phyloP scores from a whole-genome alignment of 176 grass and related monocot species.

The Bonia amplexicaulis region DNA sequence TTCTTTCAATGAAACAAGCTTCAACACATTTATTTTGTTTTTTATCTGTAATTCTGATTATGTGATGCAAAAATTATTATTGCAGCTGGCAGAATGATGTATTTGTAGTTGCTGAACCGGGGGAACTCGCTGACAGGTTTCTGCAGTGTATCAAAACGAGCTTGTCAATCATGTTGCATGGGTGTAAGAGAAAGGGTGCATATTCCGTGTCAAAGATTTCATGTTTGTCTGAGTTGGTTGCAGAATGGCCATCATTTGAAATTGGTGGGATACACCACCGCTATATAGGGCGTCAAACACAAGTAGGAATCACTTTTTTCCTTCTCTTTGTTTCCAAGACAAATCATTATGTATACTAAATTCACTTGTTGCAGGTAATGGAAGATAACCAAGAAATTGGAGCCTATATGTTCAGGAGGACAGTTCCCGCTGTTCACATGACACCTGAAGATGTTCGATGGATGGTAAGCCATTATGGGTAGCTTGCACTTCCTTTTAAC shows the following conservation, averaged over 20 bases:
- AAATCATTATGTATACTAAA: constrained; percentile 13
- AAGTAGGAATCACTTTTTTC: constrained; percentile 47
- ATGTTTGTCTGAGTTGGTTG: constrained; percentile 67
- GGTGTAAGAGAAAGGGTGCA: constrained; percentile 59
- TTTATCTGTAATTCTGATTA: constrained; percentile 6
- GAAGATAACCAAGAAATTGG: constrained; percentile 99
- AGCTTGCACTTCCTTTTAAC: constrained; percentile 2
- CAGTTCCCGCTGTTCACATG: constrained; percentile 86
- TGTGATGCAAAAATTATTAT: constrained; percentile 22
- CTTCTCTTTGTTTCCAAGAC: constrained; percentile 9
- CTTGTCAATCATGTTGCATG: constrained; percentile 57
- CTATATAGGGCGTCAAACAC: constrained; percentile 96
- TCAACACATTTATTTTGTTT: background rate
- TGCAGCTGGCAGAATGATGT: constrained; percentile 99
- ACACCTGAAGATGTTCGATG: constrained; percentile 85
- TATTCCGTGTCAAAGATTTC: constrained; percentile 85
- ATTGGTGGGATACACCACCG: constrained; percentile 87
- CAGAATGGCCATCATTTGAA: constrained; percentile 84
- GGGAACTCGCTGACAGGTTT: constrained; percentile 84
- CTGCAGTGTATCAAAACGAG: constrained; percentile 87
- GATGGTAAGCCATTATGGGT: constrained; percentile 63
- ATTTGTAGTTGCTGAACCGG: constrained; percentile 96
- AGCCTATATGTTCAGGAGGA: constrained; percentile 96
- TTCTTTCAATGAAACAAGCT: background rate
- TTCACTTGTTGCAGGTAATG: constrained; percentile 67